Evolutionary conservation across 768 basidiomycete species (phyloP), one percentile per base, ranked within the genome.

Genomic region (Hygrocybe punicea): DNA sequence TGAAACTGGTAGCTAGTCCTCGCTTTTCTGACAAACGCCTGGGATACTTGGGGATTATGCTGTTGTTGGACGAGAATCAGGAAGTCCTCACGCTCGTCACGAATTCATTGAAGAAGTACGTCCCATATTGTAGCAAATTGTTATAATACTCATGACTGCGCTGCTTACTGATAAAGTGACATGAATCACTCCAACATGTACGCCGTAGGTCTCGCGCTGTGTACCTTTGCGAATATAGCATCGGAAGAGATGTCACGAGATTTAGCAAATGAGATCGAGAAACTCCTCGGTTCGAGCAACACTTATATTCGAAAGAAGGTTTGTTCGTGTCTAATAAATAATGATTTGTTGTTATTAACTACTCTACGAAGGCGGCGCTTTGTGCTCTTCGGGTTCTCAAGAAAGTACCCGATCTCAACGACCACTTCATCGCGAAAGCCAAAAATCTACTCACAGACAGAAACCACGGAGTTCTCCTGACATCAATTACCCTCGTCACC

Each of bases 121-220:
- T 75, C 29, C 46, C 29, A 16, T 47, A 52, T 48, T 17, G 19
- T 19, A 45, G 3, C 14, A 5, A 36, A 19, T 21, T 35, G 4
- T 9, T 25, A 46, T 1, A 11, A 39, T 33, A 25, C 9, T 58
- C 57, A 35, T 40, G 44, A 11, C 48, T 57, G 42, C 46, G 57
- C 63, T 69, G 17, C 56, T 35, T 5, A 50, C 34, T 7, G 48
- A 53, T 16, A 13, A 64, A 99, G 96, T 75, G 97, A 99, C 74
- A 92, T 99, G 93, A 98, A 98, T 72, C 95, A 98, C 71, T 87
- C 95, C 1, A 98, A 98, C 73, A 97, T 97, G 92, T 98, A 98
- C 71, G 92, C 91, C 3, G 97, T 98, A 23, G 97, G 97, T 6
- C 82, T 99, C 55, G 96, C 94, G 2, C 84, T 99, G 35, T 98